Evolutionary conservation across 1,284 basidiomycete genomes (phyloP).

Genomic region (Heterobasidion irregulare): DNA sequence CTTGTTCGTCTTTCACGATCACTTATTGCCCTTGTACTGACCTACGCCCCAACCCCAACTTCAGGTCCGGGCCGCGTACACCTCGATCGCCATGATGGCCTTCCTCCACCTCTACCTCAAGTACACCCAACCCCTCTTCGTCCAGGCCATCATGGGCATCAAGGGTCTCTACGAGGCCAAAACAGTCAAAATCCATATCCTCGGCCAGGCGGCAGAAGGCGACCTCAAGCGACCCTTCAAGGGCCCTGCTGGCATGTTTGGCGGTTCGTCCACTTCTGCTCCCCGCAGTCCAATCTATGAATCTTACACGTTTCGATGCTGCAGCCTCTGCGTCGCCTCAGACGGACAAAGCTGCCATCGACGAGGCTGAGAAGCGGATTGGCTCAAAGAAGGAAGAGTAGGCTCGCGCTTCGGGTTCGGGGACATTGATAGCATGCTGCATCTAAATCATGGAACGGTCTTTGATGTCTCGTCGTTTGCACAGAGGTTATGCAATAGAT

Average conservation of each 20-base stretch:
- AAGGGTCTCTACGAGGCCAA: constrained; percentile 86
- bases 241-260: constrained; percentile 58
- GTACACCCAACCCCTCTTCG: constrained; percentile 89
- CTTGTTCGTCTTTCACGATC: constrained; percentile 35
- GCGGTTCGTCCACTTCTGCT: constrained; percentile 33
- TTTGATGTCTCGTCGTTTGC: too few species aligned
- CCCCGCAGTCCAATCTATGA: neutral
- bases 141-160: constrained; percentile 85
- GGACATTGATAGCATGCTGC: neutral
- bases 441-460: neutral
- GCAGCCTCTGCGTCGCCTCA: constrained; percentile 48
- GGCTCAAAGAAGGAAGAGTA: constrained; percentile 73
- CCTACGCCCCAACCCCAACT: neutral
- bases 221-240: constrained; percentile 93
- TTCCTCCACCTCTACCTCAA: constrained; percentile 86
- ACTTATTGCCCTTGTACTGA: neutral
- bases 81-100: constrained; percentile 81
- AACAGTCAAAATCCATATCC: constrained; percentile 69
- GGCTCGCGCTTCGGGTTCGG: too few species aligned
- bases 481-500: too few species aligned
- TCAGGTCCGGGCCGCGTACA: constrained; percentile 66
- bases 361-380: constrained; percentile 80
- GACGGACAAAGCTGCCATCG: constrained; percentile 80
- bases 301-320: neutral
- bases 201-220: constrained; percentile 73